phyloP scores from a whole-genome alignment of 768 basidiomycete species.

The Roridomyces roridus region DNA sequence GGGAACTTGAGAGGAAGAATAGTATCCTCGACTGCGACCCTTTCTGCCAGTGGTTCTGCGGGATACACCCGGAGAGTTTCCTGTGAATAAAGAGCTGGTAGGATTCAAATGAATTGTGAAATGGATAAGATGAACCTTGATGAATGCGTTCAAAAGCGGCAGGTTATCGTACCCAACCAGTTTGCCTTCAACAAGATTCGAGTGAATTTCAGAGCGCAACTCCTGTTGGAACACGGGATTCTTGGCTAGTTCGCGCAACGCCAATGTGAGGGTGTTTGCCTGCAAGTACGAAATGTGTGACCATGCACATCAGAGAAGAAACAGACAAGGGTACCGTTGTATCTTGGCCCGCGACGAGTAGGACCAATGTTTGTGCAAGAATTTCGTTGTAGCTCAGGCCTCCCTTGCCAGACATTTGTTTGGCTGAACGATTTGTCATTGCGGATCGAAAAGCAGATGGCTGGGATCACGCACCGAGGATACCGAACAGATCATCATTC shows the following conservation, averaged over 20 bases:
- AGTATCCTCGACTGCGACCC: constrained; percentile 42
- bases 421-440: too few species aligned
- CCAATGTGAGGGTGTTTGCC: constrained; percentile 46
- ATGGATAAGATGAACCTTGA: too few species aligned
- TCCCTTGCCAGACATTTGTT: too few species aligned
- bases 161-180: not conserved
- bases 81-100: not conserved
- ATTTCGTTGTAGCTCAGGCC: too few species aligned
- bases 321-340: not conserved
- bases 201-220: constrained; percentile 49
- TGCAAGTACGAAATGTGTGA: not conserved
- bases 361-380: not conserved
- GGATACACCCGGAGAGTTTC: constrained; percentile 41
- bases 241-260: constrained; percentile 50
- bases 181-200: not conserved
- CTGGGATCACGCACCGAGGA: too few species aligned
- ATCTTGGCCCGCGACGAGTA: not conserved
- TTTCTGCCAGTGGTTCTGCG: constrained; percentile 35
- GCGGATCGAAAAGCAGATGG: too few species aligned
- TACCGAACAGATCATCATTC: too few species aligned
- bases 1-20: constrained; percentile 45
- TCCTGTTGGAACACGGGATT: constrained; percentile 48
- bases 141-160: not conserved
- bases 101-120: too few species aligned
- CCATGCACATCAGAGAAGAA: not conserved